A percentile compares a stretch with the other conserved stretches of the same genome.
phyloP scores from a whole-genome alignment of 805 yeast genomes.

The Blastobotrys peoriensis region DNA sequence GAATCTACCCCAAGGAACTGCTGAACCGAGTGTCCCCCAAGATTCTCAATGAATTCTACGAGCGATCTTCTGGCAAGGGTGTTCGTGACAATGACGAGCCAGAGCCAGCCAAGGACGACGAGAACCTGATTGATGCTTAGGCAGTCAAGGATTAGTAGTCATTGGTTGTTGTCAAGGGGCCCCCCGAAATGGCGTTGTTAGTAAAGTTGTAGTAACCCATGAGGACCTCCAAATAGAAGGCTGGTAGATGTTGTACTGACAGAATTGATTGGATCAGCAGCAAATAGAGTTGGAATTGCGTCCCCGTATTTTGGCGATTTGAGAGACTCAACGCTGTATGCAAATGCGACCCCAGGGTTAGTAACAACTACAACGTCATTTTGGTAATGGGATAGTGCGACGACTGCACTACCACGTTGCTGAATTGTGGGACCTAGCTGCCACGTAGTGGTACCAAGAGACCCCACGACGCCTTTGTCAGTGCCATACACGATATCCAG shows the following conservation, averaged over 20 bases:
- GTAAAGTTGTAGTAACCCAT: no score
- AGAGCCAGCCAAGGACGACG: constrained; percentile 33
- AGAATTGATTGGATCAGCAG: no score
- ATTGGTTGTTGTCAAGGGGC: no score
- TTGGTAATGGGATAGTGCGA: background rate
- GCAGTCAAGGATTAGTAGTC: no score
- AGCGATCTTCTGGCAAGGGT: constrained; percentile 44
- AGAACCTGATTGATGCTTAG: constrained; percentile 34
- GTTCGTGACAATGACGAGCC: constrained; percentile 40
- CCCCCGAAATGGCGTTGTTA: no score
- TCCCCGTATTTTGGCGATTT: no score
- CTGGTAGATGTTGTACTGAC: no score
- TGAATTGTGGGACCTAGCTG: background rate
- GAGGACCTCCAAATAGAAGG: no score
- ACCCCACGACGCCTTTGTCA: background rate
- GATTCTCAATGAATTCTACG: constrained; percentile 92
- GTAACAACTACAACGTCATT: background rate
- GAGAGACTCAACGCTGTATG: background rate
- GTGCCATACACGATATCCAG: constrained; percentile 2
- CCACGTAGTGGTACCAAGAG: background rate
- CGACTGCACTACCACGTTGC: background rate
- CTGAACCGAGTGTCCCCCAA: constrained; percentile 98
- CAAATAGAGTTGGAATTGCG: no score
- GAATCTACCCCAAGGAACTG: constrained; percentile 99
- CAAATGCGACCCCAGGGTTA: background rate